These are phyloP conservation scores for Aspergillus kassunensis DNA, from an alignment of 495 filamentous ascomycete genomes.

Conservation along the genomic window DNA sequence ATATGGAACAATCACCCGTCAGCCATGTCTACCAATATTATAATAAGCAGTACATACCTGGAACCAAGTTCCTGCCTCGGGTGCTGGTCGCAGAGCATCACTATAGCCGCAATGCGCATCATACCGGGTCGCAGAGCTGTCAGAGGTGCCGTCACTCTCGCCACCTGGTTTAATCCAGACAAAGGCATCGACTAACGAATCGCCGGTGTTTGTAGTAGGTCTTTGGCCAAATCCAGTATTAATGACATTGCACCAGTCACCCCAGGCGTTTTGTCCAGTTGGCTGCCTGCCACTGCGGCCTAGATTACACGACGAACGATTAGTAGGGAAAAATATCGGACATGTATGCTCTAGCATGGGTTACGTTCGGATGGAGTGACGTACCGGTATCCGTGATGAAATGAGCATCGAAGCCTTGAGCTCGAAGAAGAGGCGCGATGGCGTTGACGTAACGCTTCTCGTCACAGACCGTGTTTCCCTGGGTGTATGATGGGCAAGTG, in stretches of 20 bases:
- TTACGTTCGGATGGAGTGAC: constrained; percentile 1
- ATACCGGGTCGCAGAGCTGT: constrained; percentile 59
- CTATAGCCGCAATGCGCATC: constrained; percentile 67
- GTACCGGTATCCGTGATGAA: constrained; percentile 64
- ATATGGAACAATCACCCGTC: background rate
- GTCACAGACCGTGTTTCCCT: constrained; percentile 51
- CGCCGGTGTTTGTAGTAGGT: constrained; percentile 59
- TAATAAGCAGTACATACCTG: constrained; percentile 28
- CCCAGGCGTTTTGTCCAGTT: constrained; percentile 61
- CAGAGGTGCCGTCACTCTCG: constrained; percentile 73
- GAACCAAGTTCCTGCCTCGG: constrained; percentile 76
- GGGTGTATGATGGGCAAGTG: constrained; percentile 43
- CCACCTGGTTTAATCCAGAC: constrained; percentile 85
- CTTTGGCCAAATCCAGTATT: constrained; percentile 71
- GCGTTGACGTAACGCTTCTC: constrained; percentile 70
- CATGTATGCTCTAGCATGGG: background rate
- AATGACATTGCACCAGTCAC: constrained; percentile 82
- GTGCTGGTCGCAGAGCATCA: constrained; percentile 59
- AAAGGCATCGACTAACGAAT: constrained; percentile 65
- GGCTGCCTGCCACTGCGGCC: constrained; percentile 65
- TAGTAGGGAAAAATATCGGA: background rate
- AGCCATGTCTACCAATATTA: background rate
- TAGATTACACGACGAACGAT: constrained; percentile 7
- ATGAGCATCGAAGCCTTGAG: constrained; percentile 63
- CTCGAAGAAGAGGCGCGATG: constrained; percentile 57